Evolutionary conservation across 768 basidiomycete species (phyloP).

Genomic region (Rhizopogon vinicolor): DNA sequence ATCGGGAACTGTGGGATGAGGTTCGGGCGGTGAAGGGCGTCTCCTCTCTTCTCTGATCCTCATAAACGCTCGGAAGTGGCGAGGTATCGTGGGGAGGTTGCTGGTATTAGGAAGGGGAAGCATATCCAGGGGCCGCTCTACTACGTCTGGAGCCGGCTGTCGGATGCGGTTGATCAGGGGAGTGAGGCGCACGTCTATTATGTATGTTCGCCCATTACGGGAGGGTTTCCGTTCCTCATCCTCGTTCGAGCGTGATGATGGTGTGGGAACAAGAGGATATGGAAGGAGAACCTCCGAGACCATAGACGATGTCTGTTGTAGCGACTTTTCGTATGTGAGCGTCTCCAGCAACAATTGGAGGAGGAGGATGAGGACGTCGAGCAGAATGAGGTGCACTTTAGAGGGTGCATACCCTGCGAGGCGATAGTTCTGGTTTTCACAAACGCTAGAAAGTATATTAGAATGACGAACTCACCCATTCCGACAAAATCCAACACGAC

Average conservation of each 20-base stretch:
- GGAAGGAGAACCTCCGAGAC: conserved; percentile 36
- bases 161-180: conserved; percentile 54
- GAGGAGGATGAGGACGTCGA: conserved; percentile 64
- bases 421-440: neutral
- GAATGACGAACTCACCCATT: conserved; percentile 40
- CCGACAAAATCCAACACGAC: conserved; percentile 79
- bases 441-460: neutral
- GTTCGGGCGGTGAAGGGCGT: conserved; percentile 23
- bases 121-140: conserved; percentile 25
- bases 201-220: conserved; percentile 35
- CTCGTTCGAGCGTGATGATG: conserved; percentile 22
- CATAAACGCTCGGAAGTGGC: conserved; percentile 46
- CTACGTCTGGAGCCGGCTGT: conserved; percentile 39
- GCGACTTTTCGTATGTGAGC: conserved; percentile 61
- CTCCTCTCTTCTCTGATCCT: conserved; percentile 42
- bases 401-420: conserved; percentile 55
- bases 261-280: conserved; percentile 17
- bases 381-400: conserved; percentile 55
- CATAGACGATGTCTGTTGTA: conserved; percentile 32
- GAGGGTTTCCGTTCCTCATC: conserved; percentile 13
- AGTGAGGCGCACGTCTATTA: conserved; percentile 60
- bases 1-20: conserved; percentile 13
- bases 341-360: conserved; percentile 64
- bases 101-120: conserved; percentile 63
- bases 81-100: conserved; percentile 41